Evolutionary conservation across 148 eudicot species (phyloP).

Genomic region (Amaranthus cruentus): DNA sequence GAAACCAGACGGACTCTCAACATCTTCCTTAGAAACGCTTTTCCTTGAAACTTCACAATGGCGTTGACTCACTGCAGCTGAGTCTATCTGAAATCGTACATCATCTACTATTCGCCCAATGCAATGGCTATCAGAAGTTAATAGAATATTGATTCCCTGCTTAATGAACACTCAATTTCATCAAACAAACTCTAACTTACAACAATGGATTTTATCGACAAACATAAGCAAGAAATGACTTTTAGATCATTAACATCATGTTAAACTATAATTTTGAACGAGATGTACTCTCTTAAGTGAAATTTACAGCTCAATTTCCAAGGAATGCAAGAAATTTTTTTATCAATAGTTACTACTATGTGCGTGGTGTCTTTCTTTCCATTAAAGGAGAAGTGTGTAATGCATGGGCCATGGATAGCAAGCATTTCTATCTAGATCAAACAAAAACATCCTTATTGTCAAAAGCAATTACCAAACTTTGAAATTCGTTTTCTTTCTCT

Average conservation of each 20-base stretch:
- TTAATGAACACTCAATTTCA: constrained; percentile 8
- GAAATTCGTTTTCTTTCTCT: too few species aligned
- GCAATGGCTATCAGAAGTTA: constrained; percentile 66
- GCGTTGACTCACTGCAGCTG: constrained; percentile 69
- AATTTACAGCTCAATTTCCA: too few species aligned
- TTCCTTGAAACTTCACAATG: constrained; percentile 74
- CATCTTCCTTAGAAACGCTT: constrained; percentile 48
- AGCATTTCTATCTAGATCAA: too few species aligned
- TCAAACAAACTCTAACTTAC: constrained; percentile 5
- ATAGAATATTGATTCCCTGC: constrained; percentile 85
- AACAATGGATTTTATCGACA: not conserved
- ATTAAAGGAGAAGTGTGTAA: too few species aligned
- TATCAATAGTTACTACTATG: too few species aligned
- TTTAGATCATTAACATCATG: not conserved
- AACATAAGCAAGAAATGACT: not conserved
- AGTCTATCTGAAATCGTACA: constrained; percentile 57
- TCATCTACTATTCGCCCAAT: constrained; percentile 80
- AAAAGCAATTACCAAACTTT: too few species aligned
- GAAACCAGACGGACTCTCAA: constrained; percentile 40
- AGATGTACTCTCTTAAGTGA: too few species aligned
- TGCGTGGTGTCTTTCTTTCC: too few species aligned
- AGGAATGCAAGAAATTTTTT: too few species aligned
- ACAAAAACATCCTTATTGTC: too few species aligned
- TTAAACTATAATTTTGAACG: too few species aligned
- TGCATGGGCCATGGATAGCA: too few species aligned